Evolutionary conservation across 441 rosid genomes (phyloP).

Genomic region (Aquilaria agallochum): DNA sequence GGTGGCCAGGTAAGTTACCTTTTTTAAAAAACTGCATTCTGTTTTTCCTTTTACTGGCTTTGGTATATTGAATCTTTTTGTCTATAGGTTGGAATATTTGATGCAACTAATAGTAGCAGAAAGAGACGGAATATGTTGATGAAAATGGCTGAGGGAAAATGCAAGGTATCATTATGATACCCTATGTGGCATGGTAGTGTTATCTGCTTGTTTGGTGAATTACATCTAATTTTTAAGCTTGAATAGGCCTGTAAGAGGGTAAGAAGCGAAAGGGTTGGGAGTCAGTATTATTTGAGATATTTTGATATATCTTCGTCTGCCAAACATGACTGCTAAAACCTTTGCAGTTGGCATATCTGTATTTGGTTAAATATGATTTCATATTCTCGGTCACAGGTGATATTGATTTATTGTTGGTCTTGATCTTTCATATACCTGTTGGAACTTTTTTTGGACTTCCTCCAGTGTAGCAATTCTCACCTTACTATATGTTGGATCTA

Average conservation of each 20-base stretch:
- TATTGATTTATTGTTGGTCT: neutral
- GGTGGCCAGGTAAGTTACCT: slow-evolving; percentile 91
- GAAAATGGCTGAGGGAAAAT: slow-evolving; percentile 99
- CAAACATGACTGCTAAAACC: neutral
- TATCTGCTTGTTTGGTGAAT: slow-evolving; percentile 9
- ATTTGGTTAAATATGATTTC: neutral
- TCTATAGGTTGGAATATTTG: slow-evolving; percentile 93
- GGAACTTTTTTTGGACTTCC: neutral
- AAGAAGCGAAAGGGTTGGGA: neutral
- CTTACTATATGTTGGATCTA: too few relatives aligned
- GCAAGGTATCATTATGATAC: slow-evolving; percentile 63
- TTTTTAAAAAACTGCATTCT: slow-evolving; percentile 10
- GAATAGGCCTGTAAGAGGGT: neutral
- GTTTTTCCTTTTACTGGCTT: slow-evolving; percentile 19
- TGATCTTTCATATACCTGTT: slow-evolving; percentile 3
- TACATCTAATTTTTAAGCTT: neutral
- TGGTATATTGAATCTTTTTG: slow-evolving; percentile 18
- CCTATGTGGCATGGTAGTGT: neutral
- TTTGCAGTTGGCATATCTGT: too few relatives aligned
- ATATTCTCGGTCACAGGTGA: neutral
- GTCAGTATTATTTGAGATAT: neutral
- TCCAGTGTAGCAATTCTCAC: too few relatives aligned
- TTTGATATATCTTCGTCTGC: neutral
- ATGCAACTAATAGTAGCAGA: slow-evolving; percentile 93
- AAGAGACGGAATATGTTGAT: slow-evolving; percentile 92